Evolutionary conservation across 805 yeast genomes (phyloP).

Genomic region (Cyberlindnera mycetangii): DNA sequence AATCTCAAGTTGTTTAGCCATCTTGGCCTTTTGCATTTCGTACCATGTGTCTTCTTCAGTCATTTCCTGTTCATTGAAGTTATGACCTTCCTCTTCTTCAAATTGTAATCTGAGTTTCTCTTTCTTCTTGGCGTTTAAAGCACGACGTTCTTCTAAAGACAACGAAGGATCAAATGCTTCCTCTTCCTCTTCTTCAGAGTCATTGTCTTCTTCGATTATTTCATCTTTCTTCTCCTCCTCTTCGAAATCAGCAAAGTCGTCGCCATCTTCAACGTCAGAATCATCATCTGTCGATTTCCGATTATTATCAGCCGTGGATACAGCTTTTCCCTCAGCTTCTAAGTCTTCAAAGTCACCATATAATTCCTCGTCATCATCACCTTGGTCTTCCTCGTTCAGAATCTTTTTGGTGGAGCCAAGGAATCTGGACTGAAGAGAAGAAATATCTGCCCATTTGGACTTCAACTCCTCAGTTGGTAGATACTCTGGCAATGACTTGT

Average conservation of each 20-base stretch:
- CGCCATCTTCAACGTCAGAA: slow-evolving; percentile 33
- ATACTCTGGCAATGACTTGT: slow-evolving; percentile 35
- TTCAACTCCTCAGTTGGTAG: slow-evolving; percentile 42
- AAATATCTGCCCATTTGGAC: slow-evolving; percentile 45
- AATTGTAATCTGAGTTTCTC: slow-evolving; percentile 86
- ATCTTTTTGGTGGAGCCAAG: slow-evolving; percentile 50
- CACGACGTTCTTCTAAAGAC: slow-evolving; percentile 73
- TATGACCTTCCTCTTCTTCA: slow-evolving; percentile 74
- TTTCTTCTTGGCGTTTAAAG: slow-evolving; percentile 81
- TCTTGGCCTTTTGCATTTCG: slow-evolving; percentile 93
- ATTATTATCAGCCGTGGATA: slow-evolving; percentile 10
- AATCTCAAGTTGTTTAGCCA: slow-evolving; percentile 93
- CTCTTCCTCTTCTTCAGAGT: slow-evolving; percentile 38
- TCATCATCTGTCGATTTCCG: slow-evolving; percentile 26
- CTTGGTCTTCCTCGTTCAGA: slow-evolving; percentile 31
- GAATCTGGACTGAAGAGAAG: slow-evolving; percentile 44
- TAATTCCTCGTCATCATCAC: slow-evolving; percentile 44
- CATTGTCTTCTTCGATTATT: slow-evolving; percentile 39
- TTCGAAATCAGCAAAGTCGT: slow-evolving; percentile 55
- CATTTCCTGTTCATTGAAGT: slow-evolving; percentile 79
- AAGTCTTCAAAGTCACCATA: slow-evolving; percentile 59
- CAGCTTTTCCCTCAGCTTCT: slow-evolving; percentile 33
- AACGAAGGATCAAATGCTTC: slow-evolving; percentile 35
- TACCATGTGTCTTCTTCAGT: slow-evolving; percentile 95
- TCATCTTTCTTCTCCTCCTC: slow-evolving; percentile 46